These are phyloP conservation scores for Nematocida sp. DNA, from an alignment of 371 early-diverging fungal genomes.

Conservation along the genomic window DNA sequence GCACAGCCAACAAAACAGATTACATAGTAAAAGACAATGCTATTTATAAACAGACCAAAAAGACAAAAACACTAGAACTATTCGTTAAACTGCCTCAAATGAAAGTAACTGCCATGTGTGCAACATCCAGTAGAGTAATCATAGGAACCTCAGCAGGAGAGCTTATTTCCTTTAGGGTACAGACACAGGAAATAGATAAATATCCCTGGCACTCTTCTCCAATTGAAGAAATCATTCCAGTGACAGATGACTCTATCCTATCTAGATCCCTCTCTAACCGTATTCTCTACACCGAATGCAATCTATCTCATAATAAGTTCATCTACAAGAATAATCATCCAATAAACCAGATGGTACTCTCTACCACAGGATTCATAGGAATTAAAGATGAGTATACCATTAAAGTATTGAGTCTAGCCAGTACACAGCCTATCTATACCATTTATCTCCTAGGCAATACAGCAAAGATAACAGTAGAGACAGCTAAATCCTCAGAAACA, in stretches of 20 bases:
- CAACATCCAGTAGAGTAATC: neutral
- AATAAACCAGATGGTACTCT: neutral
- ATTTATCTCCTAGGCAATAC: neutral
- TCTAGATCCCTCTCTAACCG: neutral
- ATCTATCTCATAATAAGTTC: constrained; percentile 7
- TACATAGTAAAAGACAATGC: neutral
- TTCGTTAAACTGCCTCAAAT: neutral
- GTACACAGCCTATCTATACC: neutral
- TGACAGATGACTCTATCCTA: neutral
- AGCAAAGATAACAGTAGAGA: neutral
- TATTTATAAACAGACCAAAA: neutral
- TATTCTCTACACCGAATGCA: constrained; percentile 27
- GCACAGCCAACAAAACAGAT: neutral
- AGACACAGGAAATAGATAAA: neutral
- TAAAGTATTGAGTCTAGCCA: neutral
- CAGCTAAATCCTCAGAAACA: neutral
- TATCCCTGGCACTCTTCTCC: constrained; percentile 2
- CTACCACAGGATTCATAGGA: neutral
- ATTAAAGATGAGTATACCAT: neutral
- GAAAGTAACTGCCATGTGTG: neutral
- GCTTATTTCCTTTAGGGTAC: neutral
- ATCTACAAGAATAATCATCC: neutral
- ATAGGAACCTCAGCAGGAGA: neutral
- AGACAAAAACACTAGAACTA: neutral
- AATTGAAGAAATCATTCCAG: neutral